phyloP scores from a whole-genome alignment of 1,139 yeast species.

The Sugiyamaella novakii region DNA sequence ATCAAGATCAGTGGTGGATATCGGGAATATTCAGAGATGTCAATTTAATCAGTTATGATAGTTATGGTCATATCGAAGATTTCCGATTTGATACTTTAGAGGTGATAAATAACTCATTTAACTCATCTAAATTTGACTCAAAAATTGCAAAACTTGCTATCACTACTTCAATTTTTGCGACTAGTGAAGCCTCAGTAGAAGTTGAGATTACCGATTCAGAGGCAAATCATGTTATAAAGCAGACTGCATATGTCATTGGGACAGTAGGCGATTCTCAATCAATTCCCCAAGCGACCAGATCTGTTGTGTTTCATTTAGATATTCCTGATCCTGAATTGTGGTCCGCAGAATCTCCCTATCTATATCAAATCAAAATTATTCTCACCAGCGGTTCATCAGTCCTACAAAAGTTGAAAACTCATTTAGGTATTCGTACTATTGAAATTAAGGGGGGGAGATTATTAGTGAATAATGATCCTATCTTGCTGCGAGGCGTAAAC shows the following conservation, averaged over 20 bases:
- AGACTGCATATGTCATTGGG: neutral
- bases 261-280: neutral
- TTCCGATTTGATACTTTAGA: conserved; percentile 26
- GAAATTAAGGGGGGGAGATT: conserved; percentile 39
- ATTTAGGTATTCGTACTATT: conserved; percentile 42
- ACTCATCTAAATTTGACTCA: neutral
- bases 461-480: conserved; percentile 39
- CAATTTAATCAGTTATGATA: conserved; percentile 24
- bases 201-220: conserved; percentile 10
- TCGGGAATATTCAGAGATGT: conserved; percentile 40
- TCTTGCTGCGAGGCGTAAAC: conserved; percentile 42
- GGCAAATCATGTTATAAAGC: neutral
- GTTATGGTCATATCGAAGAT: conserved; percentile 31
- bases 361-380: conserved; percentile 36
- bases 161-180: conserved; percentile 6
- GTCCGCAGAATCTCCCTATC: conserved; percentile 44
- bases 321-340: conserved; percentile 36
- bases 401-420: conserved; percentile 33
- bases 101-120: neutral
- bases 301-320: conserved; percentile 12
- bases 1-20: conserved; percentile 47
- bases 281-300: neutral
- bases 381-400: conserved; percentile 17
- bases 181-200: conserved; percentile 2
- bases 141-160: conserved; percentile 16